Base-by-base conservation (phyloP, 2,329 filamentous ascomycete genomes). In the Metarhizium rileyi region DNA sequence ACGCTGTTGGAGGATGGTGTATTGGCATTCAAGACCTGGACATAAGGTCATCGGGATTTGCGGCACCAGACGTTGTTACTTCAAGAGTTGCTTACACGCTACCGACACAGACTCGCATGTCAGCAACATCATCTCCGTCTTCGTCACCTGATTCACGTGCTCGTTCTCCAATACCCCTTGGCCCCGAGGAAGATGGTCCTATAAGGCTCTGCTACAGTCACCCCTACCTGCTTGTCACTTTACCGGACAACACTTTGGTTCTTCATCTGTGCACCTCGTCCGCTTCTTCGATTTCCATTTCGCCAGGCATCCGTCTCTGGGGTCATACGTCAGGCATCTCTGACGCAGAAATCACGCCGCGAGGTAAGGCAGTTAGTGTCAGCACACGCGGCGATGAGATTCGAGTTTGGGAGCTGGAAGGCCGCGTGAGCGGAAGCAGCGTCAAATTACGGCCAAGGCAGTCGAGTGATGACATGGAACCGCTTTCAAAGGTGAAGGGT, bases 261-360 rank as follows among this genome's bases (percentile, higher is more conserved):
- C 72, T 95, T 30, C 86, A 93, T 61, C 74, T 94, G 28, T 87
- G 91, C 57, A 88, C 80, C 4, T 91, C 89, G 0, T 87, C 78
- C 3, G 69, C 79, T 1, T 75, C 79, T 0, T 69, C 73, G 0
- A 73, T 95, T 2, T 79, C 77, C 1, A 83, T 96, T 49, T 84
- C 86, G 35, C 70, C 81, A 0, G 87, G 86, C 1, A 84, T 83
- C 55, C 78, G 88, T 26, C 77, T 96, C 5, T 95, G 88, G 87
- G 90, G 90, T 7, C 90, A 95, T 62, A 95, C 90, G 0, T 94
- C 90, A 2, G 87, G 87, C 3, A 88, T 96, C 30, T 88, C 87
- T 45, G 84, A 87, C 28, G 89, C 87, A 7, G 84, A 94, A 59
- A 87, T 95, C 49, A 90, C 87, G 18, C 80, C 86, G 42, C 80